Base-by-base conservation (phyloP, 257 asterid species). In the Linaria vulgaris region DNA sequence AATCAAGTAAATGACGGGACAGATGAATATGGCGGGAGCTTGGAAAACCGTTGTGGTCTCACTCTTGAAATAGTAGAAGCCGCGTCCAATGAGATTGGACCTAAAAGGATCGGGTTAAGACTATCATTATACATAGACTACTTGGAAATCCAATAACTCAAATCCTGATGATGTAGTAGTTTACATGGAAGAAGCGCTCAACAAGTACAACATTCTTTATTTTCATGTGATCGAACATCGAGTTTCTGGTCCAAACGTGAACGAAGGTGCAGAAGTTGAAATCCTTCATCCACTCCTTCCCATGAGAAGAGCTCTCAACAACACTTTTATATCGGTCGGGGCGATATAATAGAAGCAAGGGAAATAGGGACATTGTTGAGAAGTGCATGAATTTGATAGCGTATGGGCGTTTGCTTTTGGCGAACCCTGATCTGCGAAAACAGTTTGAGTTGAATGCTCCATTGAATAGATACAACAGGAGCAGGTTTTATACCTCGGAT, bases 251-350 rank as follows among this genome's bases (percentile, higher is more conserved):
- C 2, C 43, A 27, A 53, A 56, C 21, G 66, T 27, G 34, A 3
- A 27, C 34, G 4, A 51, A 25, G 19, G 44, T 5, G 64, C 63
- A 6, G 46, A 69, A 2, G 68, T 2, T 8, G 41, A 34, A 34
- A 34, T 34, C 6, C 10, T 11, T 34, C 41, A 78, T 12, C 39
- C 30, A 9, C 80, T 78, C 20, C 63, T 67, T 12, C 82, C 80
- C 3, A 69, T 77, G 61, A 78, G 88, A 10, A 77, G 81, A 12
- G 84, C 80, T 21, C 81, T 81, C n/a, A n/a, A n/a, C n/a, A n/a
- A n/a, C n/a, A n/a, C n/a, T n/a, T n/a, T n/a, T n/a, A n/a, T n/a
- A n/a, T n/a, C n/a, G n/a, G n/a, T n/a, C n/a, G n/a, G n/a, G n/a
- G n/a, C n/a, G n/a, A n/a, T n/a, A n/a, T n/a, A n/a, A n/a, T n/a